Conservation (phyloP, 805 yeast genomes). For the Millerago galiae region DNA sequence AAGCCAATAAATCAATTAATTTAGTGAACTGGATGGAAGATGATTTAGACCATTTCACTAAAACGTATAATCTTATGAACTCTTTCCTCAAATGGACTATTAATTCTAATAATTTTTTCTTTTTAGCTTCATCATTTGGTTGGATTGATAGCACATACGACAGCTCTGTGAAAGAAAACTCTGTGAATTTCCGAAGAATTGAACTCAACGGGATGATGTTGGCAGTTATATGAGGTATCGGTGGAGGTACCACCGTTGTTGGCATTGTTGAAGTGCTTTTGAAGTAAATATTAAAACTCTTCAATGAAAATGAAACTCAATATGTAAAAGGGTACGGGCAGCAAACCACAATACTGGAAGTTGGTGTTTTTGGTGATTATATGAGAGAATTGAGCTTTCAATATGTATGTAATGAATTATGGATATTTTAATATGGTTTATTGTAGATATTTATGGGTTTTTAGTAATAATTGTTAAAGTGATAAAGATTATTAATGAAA, state of each 20-base stretch:
- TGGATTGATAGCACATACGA: constrained; percentile 55
- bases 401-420: too few species aligned
- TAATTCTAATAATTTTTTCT: constrained; percentile 60
- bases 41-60: constrained; percentile 79
- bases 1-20: constrained; percentile 80
- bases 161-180: constrained; percentile 58
- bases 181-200: constrained; percentile 53
- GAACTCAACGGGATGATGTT: constrained; percentile 61
- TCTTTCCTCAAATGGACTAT: constrained; percentile 75
- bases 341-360: too few species aligned
- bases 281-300: too few species aligned
- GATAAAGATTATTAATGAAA: too few species aligned
- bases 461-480: too few species aligned
- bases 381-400: too few species aligned
- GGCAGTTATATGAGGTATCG: constrained; percentile 64
- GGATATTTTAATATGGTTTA: too few species aligned
- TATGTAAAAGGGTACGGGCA: too few species aligned
- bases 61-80: constrained; percentile 75
- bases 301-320: too few species aligned
- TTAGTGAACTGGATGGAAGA: constrained; percentile 64
- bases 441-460: too few species aligned
- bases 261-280: neutral
- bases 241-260: constrained; percentile 24
- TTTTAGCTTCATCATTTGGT: constrained; percentile 55
- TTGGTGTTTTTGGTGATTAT: too few species aligned